Evolutionary conservation across 2,329 filamentous ascomycete genomes (phyloP).

Genomic region (Colletotrichum sp.): DNA sequence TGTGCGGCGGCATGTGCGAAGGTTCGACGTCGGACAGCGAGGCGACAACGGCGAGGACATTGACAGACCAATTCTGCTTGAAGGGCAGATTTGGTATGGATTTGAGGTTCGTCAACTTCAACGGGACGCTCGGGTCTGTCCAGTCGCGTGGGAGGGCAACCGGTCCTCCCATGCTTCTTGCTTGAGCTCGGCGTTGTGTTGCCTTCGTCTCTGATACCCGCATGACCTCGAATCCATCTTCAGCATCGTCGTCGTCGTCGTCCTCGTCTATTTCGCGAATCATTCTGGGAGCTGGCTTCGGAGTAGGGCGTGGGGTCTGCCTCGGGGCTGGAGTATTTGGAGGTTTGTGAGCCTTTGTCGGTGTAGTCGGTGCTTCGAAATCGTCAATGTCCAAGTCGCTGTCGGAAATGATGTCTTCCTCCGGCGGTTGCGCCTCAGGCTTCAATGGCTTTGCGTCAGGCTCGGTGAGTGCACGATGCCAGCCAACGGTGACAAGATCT

Average conservation of each 20-base stretch:
- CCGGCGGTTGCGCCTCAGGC: not conserved
- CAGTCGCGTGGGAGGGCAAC: conserved; percentile 45
- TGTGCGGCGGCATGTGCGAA: conserved; percentile 51
- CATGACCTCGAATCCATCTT: conserved; percentile 39
- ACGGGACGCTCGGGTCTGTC: conserved; percentile 44
- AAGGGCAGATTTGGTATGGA: conserved; percentile 58
- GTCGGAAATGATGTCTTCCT: conserved; percentile 2
- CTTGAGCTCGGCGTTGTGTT: not conserved
- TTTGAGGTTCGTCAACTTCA: conserved; percentile 56
- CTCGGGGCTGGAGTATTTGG: not conserved
- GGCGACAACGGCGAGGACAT: conserved; percentile 56
- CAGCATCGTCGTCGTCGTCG: conserved; percentile 24
- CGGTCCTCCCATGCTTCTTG: conserved; percentile 19
- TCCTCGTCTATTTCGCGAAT: conserved; percentile 13
- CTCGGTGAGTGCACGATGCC: conserved; percentile 35
- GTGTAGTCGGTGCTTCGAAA: not conserved
- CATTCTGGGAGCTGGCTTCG: not conserved
- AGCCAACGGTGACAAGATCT: conserved; percentile 51
- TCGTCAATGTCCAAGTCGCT: conserved; percentile 17
- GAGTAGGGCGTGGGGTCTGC: not conserved
- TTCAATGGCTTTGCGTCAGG: not conserved
- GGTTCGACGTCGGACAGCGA: conserved; percentile 53
- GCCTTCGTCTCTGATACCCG: conserved; percentile 23
- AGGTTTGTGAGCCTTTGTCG: not conserved
- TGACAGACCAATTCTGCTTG: conserved; percentile 63